phyloP scores from a whole-genome alignment of 2,329 filamentous ascomycete genomes.

The Aspergillus neotritici region DNA sequence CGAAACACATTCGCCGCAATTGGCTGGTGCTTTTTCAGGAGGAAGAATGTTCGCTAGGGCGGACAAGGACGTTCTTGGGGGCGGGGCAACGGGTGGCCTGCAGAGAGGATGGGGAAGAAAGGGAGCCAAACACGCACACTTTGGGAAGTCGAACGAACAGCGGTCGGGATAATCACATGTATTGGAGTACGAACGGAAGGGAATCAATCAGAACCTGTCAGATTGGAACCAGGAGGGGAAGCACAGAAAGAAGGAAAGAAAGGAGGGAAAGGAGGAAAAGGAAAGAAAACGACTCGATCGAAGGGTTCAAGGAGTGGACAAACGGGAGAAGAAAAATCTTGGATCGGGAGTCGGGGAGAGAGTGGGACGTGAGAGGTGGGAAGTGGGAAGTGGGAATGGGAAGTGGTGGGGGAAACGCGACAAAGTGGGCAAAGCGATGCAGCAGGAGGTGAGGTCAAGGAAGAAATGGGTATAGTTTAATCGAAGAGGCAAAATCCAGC shows the following conservation, averaged over 20 bases:
- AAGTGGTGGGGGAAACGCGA: not conserved
- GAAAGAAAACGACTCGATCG: not conserved
- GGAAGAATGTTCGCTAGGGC: too few relatives aligned
- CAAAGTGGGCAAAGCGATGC: slow-evolving; percentile 1
- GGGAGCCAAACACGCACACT: too few relatives aligned
- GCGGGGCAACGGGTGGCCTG: too few relatives aligned
- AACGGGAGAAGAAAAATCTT: not conserved
- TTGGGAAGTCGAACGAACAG: too few relatives aligned
- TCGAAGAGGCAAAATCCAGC: not conserved
- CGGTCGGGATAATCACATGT: not conserved
- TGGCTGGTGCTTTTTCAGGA: too few relatives aligned
- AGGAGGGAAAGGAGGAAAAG: not conserved
- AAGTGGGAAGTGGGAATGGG: not conserved
- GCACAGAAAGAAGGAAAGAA: not conserved
- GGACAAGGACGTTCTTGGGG: too few relatives aligned
- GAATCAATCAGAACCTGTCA: not conserved
- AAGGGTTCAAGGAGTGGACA: too few relatives aligned
- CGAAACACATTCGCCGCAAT: too few relatives aligned
- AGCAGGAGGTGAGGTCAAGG: not conserved
- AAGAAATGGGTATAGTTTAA: too few relatives aligned
- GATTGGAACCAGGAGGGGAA: not conserved
- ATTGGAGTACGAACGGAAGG: not conserved
- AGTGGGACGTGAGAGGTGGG: not conserved
- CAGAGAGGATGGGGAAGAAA: too few relatives aligned
- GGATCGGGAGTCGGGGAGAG: too few relatives aligned